Conservation (phyloP, 1,284 basidiomycete genomes). For the Ceratobasidium sp. region DNA sequence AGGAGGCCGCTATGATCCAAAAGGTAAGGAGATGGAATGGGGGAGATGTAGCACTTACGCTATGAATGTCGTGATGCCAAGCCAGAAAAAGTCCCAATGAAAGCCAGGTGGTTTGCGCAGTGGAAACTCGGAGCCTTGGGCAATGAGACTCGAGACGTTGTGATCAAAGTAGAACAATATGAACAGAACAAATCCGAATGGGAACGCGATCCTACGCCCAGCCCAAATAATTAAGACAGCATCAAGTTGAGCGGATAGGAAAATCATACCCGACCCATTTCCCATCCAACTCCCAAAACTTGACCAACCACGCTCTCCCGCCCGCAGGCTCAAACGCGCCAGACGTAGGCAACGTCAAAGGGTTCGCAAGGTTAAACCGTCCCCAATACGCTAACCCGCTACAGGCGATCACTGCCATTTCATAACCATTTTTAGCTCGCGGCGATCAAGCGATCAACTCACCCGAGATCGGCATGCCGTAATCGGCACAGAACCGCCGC, state of each 20-base stretch:
- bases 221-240: constrained; percentile 51
- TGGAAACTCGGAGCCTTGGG: constrained; percentile 91
- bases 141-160: constrained; percentile 90
- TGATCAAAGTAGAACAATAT: constrained; percentile 67
- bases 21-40: neutral
- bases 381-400: constrained; percentile 87
- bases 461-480: constrained; percentile 83
- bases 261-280: constrained; percentile 90
- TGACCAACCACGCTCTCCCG: constrained; percentile 84
- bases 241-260: constrained; percentile 69
- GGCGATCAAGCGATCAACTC: neutral
- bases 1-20: constrained; percentile 68
- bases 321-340: constrained; percentile 78
- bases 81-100: constrained; percentile 77
- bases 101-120: constrained; percentile 80
- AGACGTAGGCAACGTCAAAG: constrained; percentile 74
- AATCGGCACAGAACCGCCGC: constrained; percentile 74
- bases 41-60: constrained; percentile 56
- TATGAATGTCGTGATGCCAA: constrained; percentile 93
- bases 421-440: neutral
- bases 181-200: constrained; percentile 61
- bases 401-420: constrained; percentile 65
- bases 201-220: constrained; percentile 70
- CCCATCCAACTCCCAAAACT: constrained; percentile 89
- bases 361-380: constrained; percentile 70